A percentile compares a stretch with the other conserved stretches of the same genome.
phyloP scores from a whole-genome alignment of 306 rosid species.

The Fragaria ananassa region DNA sequence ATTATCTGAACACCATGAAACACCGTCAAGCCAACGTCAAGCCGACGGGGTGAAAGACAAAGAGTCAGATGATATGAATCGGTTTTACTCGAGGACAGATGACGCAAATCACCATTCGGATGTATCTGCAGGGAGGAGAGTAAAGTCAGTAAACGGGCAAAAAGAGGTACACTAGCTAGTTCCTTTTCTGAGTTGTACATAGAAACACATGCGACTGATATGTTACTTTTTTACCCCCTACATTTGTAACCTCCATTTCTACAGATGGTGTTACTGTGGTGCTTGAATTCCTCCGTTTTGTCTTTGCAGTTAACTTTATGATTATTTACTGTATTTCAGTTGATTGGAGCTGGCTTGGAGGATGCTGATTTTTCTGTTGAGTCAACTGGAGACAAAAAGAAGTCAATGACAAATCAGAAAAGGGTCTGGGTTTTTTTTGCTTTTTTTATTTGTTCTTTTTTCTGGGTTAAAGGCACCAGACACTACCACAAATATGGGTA shows the following conservation, averaged over 20 bases:
- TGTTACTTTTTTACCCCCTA: slow-evolving; percentile 30
- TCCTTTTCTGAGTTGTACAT: slow-evolving; percentile 5
- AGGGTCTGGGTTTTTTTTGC: neutral
- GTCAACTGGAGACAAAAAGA: slow-evolving; percentile 30
- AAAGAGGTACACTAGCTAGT: slow-evolving; percentile 47
- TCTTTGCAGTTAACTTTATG: neutral
- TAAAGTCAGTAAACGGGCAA: slow-evolving; percentile 32
- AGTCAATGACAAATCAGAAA: slow-evolving; percentile 40
- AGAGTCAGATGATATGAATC: too few species aligned
- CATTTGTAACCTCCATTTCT: slow-evolving; percentile 45
- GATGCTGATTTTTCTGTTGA: slow-evolving; percentile 61
- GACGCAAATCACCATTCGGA: too few species aligned
- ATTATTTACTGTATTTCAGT: slow-evolving; percentile 38
- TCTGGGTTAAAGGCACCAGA: slow-evolving; percentile 23
- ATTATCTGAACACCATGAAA: too few species aligned
- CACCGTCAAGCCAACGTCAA: too few species aligned
- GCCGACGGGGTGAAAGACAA: too few species aligned
- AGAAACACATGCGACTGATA: neutral
- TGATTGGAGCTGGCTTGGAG: slow-evolving; percentile 57
- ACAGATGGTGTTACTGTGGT: neutral
- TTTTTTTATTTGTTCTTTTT: too few species aligned
- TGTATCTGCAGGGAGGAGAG: too few species aligned
- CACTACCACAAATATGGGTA: too few species aligned
- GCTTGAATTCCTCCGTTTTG: neutral
- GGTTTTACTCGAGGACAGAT: too few species aligned